phyloP scores from a whole-genome alignment of 352 stramenopile genomes.

The Globisporangium spiculum region DNA sequence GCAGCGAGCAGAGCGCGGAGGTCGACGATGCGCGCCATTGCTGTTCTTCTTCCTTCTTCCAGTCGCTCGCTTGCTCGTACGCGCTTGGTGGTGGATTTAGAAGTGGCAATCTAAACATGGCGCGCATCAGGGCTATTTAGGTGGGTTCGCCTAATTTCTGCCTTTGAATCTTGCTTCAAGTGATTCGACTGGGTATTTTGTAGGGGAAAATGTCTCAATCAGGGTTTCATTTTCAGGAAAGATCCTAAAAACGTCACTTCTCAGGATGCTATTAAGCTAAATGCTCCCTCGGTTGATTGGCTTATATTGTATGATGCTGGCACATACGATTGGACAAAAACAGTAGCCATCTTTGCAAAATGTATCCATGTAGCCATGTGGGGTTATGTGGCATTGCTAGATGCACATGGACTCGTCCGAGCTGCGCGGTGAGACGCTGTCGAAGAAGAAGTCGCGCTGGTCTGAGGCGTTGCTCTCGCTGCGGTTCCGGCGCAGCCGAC shows the following conservation, averaged over 20 bases:
- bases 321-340: conserved; percentile 5
- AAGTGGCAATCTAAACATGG: background rate
- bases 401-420: background rate
- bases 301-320: background rate
- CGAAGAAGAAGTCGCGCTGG: conserved; percentile 15
- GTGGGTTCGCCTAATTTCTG: background rate
- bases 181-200: background rate
- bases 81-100: background rate
- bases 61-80: background rate
- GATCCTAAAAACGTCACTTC: background rate
- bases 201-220: background rate
- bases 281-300: background rate
- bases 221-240: background rate
- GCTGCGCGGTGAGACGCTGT: conserved; percentile 1
- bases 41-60: background rate
- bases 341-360: background rate
- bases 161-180: background rate
- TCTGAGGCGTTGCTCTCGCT: background rate
- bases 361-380: background rate
- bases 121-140: background rate
- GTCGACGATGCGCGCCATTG: background rate
- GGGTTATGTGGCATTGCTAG: background rate
- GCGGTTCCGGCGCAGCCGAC: conserved; percentile 2
- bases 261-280: too few species aligned
- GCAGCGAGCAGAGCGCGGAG: background rate